Conservation (phyloP, 768 basidiomycete species). For the Neoboletus magnificus region DNA sequence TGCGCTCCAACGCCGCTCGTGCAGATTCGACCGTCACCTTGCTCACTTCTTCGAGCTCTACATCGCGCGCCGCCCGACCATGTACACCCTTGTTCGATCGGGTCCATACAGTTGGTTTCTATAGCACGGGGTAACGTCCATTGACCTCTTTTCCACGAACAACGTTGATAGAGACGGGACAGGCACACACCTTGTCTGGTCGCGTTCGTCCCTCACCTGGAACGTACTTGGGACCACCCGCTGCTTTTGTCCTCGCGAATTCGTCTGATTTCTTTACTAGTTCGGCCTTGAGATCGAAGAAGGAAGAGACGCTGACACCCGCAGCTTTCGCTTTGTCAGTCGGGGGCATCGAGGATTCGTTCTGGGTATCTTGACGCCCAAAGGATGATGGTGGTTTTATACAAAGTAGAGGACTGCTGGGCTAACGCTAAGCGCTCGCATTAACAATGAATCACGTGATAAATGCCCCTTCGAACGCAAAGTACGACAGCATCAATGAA, state of each 20-base stretch:
- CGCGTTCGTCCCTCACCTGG: conserved; percentile 58
- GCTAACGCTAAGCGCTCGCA: not conserved
- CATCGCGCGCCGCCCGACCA: conserved; percentile 59
- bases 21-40: conserved; percentile 70
- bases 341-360: conserved; percentile 39
- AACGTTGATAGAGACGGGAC: not conserved
- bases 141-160: not conserved
- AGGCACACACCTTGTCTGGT: conserved; percentile 60
- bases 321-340: conserved; percentile 58
- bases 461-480: not conserved
- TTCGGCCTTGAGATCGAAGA: conserved; percentile 75
- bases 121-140: not conserved
- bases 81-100: conserved; percentile 74
- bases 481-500: not conserved
- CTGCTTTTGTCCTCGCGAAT: conserved; percentile 60
- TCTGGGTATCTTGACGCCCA: conserved; percentile 1
- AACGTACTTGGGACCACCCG: conserved; percentile 47
- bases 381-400: not conserved
- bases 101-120: conserved; percentile 81
- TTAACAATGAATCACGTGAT: conserved; percentile 10
- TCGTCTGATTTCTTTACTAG: conserved; percentile 52
- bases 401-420: no score
- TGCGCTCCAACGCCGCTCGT: conserved; percentile 67
- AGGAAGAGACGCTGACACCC: conserved; percentile 69
- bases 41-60: conserved; percentile 67